Evolutionary conservation across 768 basidiomycete species (phyloP).

Genomic region (Phanerodontia chrysosporium): DNA sequence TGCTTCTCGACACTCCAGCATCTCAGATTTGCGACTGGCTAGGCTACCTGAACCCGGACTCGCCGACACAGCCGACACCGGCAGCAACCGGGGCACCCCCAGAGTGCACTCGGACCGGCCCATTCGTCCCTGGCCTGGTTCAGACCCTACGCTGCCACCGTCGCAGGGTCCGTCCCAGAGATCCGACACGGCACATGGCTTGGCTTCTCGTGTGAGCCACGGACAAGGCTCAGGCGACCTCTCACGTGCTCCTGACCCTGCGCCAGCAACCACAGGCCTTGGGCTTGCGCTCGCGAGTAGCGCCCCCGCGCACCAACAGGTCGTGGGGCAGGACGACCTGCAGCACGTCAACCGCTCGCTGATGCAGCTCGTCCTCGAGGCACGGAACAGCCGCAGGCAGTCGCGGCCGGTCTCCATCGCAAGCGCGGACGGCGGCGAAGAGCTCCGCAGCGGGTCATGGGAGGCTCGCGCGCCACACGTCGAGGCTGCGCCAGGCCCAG

Average conservation of each 20-base stretch:
- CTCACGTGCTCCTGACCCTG: neutral
- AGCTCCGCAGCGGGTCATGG: neutral
- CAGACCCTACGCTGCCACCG: neutral
- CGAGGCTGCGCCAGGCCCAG: neutral
- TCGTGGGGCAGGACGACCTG: constrained; percentile 5
- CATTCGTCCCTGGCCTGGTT: neutral
- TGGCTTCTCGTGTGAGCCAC: neutral
- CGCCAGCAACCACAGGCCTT: neutral
- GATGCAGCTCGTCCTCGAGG: constrained; percentile 4
- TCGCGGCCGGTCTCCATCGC: constrained; percentile 4
- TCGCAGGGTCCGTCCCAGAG: neutral
- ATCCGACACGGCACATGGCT: neutral
- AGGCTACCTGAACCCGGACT: neutral
- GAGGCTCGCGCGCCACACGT: neutral
- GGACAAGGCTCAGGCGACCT: neutral
- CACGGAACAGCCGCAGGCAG: constrained; percentile 4
- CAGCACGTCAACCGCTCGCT: constrained; percentile 7
- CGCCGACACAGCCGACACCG: neutral
- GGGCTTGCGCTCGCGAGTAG: neutral
- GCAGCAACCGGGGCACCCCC: neutral
- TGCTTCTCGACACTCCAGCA: constrained; percentile 10
- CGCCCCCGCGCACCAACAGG: neutral
- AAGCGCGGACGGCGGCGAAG: neutral
- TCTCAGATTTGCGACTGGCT: constrained; percentile 8
- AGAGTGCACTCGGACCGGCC: neutral